Evolutionary conservation across 176 grass and related monocot genomes (phyloP).

Genomic region (Neostapfia colusana): DNA sequence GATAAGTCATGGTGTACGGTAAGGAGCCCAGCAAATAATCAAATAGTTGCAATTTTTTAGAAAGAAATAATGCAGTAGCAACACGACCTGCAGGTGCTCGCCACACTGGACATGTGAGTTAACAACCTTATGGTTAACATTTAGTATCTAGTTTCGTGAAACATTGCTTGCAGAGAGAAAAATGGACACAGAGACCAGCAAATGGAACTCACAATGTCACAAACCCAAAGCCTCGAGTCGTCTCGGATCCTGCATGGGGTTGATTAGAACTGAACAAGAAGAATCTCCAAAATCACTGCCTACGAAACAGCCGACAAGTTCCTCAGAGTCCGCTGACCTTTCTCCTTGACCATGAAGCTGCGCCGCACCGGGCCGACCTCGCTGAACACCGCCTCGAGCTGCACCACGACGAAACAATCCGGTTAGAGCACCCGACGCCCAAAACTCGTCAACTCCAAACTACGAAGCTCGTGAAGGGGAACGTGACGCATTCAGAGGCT

Average conservation of each 20-base stretch:
- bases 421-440: not conserved
- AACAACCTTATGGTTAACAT: not conserved
- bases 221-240: constrained; percentile 75
- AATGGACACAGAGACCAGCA: not conserved
- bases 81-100: not conserved
- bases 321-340: constrained; percentile 45
- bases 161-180: not conserved
- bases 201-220: constrained; percentile 78
- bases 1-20: not conserved
- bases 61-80: not conserved
- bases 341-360: constrained; percentile 82
- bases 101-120: not conserved
- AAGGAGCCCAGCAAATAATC: not conserved
- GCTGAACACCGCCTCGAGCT: constrained; percentile 84
- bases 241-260: constrained; percentile 67
- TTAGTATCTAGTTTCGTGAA: not conserved
- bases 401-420: constrained; percentile 16
- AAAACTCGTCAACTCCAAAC: not conserved
- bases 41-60: not conserved
- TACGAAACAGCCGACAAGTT: not conserved
- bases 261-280: not conserved
- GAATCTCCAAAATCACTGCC: not conserved
- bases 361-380: constrained; percentile 94
- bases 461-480: not conserved
- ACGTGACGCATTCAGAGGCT: not conserved